These are phyloP conservation scores for Marasmius fiardii DNA, from an alignment of 1,284 basidiomycete genomes.

Conservation along the genomic window DNA sequence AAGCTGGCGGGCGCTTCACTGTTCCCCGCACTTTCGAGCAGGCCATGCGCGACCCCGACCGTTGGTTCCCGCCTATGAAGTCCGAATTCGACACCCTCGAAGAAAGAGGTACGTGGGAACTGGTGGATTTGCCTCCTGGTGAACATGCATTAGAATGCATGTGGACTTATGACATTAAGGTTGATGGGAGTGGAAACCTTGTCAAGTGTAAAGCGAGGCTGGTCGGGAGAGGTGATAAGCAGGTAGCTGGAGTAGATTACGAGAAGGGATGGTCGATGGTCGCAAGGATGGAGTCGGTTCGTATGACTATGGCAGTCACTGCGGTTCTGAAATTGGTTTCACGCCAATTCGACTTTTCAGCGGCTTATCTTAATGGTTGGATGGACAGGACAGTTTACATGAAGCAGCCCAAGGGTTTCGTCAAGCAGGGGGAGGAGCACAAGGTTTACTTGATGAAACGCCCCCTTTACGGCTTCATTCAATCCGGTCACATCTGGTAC, in stretches of 20 bases:
- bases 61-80: conserved; percentile 12
- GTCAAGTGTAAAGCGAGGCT: not conserved
- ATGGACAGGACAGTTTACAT: conserved; percentile 3
- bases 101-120: not conserved
- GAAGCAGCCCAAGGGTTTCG: conserved; percentile 6
- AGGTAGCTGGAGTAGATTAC: not conserved
- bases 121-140: conserved; percentile 12
- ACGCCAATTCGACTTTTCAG: conserved; percentile 4
- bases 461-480: conserved; percentile 9
- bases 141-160: not conserved
- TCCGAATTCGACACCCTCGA: conserved; percentile 2
- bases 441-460: conserved; percentile 6
- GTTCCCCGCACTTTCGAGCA: conserved; percentile 6
- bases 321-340: not conserved
- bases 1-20: not conserved
- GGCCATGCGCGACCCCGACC: not conserved
- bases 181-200: not conserved
- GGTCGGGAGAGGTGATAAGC: not conserved
- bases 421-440: conserved; percentile 10
- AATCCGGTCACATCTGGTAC: conserved; percentile 16
- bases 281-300: conserved; percentile 8
- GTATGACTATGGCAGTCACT: not conserved
- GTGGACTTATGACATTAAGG: not conserved
- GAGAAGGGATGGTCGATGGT: conserved; percentile 8
- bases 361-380: not conserved